Evolutionary conservation across 75 land plant species (phyloP).

Genomic region (Cryptomeria japonica): DNA sequence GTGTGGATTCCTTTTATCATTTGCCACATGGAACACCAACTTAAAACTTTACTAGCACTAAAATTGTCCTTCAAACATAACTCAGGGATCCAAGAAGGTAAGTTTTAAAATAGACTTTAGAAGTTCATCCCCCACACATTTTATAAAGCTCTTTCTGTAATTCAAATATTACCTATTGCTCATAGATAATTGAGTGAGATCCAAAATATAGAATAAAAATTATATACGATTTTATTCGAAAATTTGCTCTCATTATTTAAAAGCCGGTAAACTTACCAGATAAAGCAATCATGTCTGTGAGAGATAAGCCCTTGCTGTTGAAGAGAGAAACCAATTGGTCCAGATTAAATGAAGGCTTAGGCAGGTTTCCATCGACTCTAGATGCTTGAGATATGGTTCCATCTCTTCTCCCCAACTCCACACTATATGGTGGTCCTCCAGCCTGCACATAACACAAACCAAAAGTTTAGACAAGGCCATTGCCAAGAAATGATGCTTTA

Average conservation of each 20-base stretch:
- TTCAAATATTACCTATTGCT: no score
- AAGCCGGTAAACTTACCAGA: constrained; percentile 35
- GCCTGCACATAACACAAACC: constrained; percentile 17
- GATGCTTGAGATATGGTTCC: constrained; percentile 46
- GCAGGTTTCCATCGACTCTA: constrained; percentile 34
- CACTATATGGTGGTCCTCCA: constrained; percentile 46
- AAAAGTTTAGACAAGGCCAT: background rate
- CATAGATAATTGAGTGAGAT: no score
- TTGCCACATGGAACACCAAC: background rate
- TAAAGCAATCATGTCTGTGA: constrained; percentile 58
- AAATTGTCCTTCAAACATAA: background rate
- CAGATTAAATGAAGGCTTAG: constrained; percentile 37
- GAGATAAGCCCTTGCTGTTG: constrained; percentile 31
- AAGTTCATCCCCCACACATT: no score
- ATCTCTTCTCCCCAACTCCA: constrained; percentile 50
- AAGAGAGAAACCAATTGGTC: constrained; percentile 40
- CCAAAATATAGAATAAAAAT: no score
- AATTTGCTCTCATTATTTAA: no score
- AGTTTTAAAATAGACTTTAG: no score
- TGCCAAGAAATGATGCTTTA: background rate
- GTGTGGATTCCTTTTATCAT: no score
- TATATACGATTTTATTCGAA: no score
- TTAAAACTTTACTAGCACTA: background rate
- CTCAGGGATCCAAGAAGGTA: no score
- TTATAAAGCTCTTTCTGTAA: no score